These are phyloP conservation scores for Prunus campanulata DNA, from an alignment of 306 rosid species.

Conservation along the genomic window DNA sequence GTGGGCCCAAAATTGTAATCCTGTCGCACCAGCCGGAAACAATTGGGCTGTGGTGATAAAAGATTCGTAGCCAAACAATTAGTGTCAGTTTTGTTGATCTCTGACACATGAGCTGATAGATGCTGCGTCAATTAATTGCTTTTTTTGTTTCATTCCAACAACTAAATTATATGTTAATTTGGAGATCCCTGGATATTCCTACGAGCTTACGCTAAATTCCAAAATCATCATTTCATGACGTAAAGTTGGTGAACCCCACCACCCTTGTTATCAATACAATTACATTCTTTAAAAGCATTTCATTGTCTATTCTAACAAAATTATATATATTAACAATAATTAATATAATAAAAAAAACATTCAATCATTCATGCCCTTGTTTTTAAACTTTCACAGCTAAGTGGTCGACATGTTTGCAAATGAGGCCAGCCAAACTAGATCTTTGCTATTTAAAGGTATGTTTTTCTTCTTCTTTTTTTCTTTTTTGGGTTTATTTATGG, in stretches of 20 bases:
- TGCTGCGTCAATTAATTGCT: not conserved
- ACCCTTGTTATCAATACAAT: not conserved
- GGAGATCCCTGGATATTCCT: not conserved
- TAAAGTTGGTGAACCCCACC: not conserved
- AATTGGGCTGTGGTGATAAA: too few relatives aligned
- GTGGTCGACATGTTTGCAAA: not conserved
- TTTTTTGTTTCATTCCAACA: not conserved
- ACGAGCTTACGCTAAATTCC: not conserved
- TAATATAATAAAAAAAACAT: not conserved
- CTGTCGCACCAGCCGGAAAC: too few relatives aligned
- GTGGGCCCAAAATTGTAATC: not conserved
- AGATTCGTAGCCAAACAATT: too few relatives aligned
- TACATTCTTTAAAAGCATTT: too few relatives aligned
- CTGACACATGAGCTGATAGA: not conserved
- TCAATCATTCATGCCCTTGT: not conserved
- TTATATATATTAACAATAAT: too few relatives aligned
- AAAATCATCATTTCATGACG: not conserved
- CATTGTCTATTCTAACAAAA: too few relatives aligned
- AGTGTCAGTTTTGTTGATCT: not conserved
- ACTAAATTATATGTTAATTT: not conserved
- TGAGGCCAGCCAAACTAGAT: not conserved
- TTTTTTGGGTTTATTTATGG: too few relatives aligned
- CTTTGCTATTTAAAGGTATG: not conserved
- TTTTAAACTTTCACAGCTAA: not conserved
- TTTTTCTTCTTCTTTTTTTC: not conserved